A percentile compares a stretch with the other conserved stretches of the same genome.
Evolutionary conservation across 257 asterid genomes (phyloP).

Genomic region (Nicotiana sylvestris): DNA sequence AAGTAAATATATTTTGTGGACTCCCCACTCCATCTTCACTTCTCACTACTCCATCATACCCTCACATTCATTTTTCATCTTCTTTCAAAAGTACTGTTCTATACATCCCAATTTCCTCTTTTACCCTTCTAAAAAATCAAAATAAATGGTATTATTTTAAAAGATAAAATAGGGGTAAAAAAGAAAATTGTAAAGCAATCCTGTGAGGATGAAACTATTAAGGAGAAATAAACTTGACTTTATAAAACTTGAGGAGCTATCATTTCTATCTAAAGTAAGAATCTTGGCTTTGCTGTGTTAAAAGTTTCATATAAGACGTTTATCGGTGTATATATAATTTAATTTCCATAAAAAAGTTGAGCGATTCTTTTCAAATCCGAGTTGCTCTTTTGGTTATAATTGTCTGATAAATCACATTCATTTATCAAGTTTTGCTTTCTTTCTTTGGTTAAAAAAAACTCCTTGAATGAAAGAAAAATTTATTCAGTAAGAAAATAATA

Average conservation of each 20-base stretch:
- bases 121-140: not conserved
- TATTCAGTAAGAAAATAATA: too few relatives aligned
- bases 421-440: not conserved
- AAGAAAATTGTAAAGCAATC: not conserved
- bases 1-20: conserved; percentile 26
- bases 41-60: not conserved
- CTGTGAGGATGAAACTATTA: not conserved
- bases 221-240: not conserved
- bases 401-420: too few relatives aligned
- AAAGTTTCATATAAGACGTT: not conserved
- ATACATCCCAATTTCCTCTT: not conserved
- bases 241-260: not conserved
- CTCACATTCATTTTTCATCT: not conserved
- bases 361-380: not conserved
- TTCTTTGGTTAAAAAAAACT: not conserved
- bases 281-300: not conserved
- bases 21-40: conserved; percentile 27
- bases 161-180: not conserved
- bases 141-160: too few relatives aligned
- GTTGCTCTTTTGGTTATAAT: not conserved
- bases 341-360: too few relatives aligned
- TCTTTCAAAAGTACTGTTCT: not conserved
- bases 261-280: not conserved
- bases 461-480: not conserved
- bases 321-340: not conserved